A percentile compares a stretch with the other conserved stretches of the same genome.
phyloP scores from a whole-genome alignment of 2,329 filamentous ascomycete species.

The Westerdykella ornata region DNA sequence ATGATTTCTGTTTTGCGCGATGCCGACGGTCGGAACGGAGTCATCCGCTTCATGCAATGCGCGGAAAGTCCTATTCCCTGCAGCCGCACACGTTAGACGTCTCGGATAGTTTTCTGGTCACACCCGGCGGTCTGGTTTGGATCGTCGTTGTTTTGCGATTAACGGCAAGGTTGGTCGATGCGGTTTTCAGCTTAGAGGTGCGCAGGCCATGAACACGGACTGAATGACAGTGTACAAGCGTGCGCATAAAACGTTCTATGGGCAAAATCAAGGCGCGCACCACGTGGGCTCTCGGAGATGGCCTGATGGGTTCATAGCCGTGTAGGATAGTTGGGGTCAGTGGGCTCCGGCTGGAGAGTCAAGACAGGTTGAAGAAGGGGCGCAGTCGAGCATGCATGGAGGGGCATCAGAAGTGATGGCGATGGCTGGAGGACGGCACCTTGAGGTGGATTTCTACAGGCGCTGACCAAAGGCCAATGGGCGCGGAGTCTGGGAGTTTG shows the following conservation, averaged over 20 bases:
- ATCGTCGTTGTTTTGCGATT: slow-evolving; percentile 15
- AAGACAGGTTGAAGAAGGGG: too few relatives aligned
- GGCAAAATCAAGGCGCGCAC: too few relatives aligned
- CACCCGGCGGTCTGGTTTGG: slow-evolving; percentile 7
- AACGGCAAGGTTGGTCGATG: slow-evolving; percentile 9
- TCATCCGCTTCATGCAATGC: slow-evolving; percentile 27
- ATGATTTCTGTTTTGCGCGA: slow-evolving; percentile 10
- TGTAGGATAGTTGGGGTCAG: too few relatives aligned
- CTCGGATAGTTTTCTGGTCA: slow-evolving; percentile 15
- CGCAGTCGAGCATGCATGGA: too few relatives aligned
- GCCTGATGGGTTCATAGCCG: too few relatives aligned
- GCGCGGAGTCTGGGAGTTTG: slow-evolving; percentile 8
- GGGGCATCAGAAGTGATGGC: too few relatives aligned
- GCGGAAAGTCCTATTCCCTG: slow-evolving; percentile 24
- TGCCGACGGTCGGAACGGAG: slow-evolving; percentile 25
- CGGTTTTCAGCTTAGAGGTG: slow-evolving; percentile 1
- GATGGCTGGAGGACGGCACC: too few relatives aligned
- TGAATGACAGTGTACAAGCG: slow-evolving; percentile 11
- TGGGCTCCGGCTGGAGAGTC: too few relatives aligned
- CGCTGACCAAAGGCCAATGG: slow-evolving; percentile 25
- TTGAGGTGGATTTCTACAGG: slow-evolving; percentile 7
- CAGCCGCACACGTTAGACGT: slow-evolving; percentile 23
- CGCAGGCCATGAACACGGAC: slow-evolving; percentile 5
- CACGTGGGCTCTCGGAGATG: too few relatives aligned
- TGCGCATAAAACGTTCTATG: too few relatives aligned